phyloP scores from a whole-genome alignment of 83 land plant genomes.

The Diphasiastrum complanatum region DNA sequence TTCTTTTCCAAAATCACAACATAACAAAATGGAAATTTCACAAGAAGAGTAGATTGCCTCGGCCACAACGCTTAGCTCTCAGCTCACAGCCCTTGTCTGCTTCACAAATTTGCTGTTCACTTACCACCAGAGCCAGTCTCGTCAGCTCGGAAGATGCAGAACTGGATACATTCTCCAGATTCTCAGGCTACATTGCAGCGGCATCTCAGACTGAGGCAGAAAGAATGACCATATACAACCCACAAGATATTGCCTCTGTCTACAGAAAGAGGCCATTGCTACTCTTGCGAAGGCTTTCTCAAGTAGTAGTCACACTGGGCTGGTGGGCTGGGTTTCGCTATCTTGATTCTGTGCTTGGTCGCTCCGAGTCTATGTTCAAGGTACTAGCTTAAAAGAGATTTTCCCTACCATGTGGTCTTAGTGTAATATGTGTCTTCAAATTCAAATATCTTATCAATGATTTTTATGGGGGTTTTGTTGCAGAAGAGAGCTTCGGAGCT shows the following conservation, averaged over 20 bases:
- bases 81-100: no score
- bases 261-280: slow-evolving; percentile 56
- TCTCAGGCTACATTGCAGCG: no score
- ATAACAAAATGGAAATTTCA: no score
- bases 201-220: no score
- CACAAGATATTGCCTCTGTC: slow-evolving; percentile 42
- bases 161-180: no score
- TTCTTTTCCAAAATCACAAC: no score
- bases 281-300: slow-evolving; percentile 54
- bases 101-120: no score
- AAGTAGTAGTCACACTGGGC: slow-evolving; percentile 57
- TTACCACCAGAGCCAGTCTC: no score
- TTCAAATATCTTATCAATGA: background rate
- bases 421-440: background rate
- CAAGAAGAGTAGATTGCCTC: no score
- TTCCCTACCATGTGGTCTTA: background rate
- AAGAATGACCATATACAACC: no score
- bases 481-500: slow-evolving; percentile 92
- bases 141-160: no score
- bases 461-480: background rate
- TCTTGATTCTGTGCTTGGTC: slow-evolving; percentile 44
- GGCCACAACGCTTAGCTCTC: no score
- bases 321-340: slow-evolving; percentile 61
- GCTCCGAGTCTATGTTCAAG: slow-evolving; percentile 73
- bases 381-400: slow-evolving; percentile 21